phyloP scores from a whole-genome alignment of 1,284 basidiomycete genomes.

The Acaromyces ingoldii region DNA sequence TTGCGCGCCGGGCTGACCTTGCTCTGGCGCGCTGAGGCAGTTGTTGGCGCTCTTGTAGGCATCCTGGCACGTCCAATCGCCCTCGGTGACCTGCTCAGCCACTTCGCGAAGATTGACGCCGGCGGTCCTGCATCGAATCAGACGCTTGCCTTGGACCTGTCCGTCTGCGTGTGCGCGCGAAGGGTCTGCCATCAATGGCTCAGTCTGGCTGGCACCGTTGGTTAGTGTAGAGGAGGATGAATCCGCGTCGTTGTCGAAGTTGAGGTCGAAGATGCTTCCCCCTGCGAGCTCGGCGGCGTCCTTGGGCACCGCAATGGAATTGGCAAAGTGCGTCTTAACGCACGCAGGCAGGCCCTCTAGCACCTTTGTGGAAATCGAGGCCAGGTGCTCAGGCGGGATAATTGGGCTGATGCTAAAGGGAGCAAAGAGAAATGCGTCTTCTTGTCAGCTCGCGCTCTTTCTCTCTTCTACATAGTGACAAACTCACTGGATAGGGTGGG shows the following conservation, averaged over 20 bases:
- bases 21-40: too few relatives aligned
- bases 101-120: slow-evolving; percentile 23
- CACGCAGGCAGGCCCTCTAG: slow-evolving; percentile 10
- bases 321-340: neutral
- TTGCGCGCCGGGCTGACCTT: too few relatives aligned
- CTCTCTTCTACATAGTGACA: too few relatives aligned
- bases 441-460: too few relatives aligned
- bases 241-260: neutral
- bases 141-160: slow-evolving; percentile 28
- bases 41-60: too few relatives aligned
- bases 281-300: too few relatives aligned
- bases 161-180: slow-evolving; percentile 11
- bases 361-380: slow-evolving; percentile 22
- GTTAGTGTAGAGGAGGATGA: neutral
- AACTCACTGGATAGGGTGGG: slow-evolving; percentile 40
- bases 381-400: slow-evolving; percentile 26
- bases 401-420: slow-evolving; percentile 29
- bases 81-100: neutral
- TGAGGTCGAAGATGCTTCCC: too few relatives aligned
- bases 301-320: too few relatives aligned
- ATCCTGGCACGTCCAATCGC: too few relatives aligned
- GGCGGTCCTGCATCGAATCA: slow-evolving; percentile 27
- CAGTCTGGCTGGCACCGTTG: neutral
- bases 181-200: slow-evolving; percentile 12
- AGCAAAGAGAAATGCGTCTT: neutral